Base-by-base conservation (phyloP, 306 rosid genomes). In the Vigna radiata region DNA sequence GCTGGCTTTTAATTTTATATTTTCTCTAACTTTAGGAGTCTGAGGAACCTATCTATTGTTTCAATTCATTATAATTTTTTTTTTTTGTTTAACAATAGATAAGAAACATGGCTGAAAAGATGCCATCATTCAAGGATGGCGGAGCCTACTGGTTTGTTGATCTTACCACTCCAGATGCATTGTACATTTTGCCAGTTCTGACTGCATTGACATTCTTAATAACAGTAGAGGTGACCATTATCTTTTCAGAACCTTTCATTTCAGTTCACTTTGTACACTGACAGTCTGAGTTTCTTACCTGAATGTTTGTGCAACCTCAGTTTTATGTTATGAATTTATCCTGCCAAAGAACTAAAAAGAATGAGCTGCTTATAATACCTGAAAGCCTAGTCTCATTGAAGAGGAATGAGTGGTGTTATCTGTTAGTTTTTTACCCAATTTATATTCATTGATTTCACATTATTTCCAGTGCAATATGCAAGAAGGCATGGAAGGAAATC, bases 401-500 rank as follows among this genome's bases (percentile, higher is more conserved):
- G 59, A 18, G 66, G 49, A 2, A 37, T 65, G 59, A 67, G 55
- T 52, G 63, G 13, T 43, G 66, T 66, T 58, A 44, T 33, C 61
- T 59, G 31, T 39, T 77, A 25, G 58, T 12, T 61, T 70, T 36
- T 10, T 7, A 67, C 52, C 66, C 27, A 63, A 43, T 48, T 17
- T 53, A 50, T 23, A 53, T 14, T 43, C 41, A 54, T 21, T 46
- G 53, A 63, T 78, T 60, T 72, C 9, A 6, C n/a, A 15, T 55
- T 81, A 68, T 75, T 84, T 75, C 70, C 83, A 95, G 98, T 82
- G 71, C 84, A 87, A 92, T 81, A 72, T 88, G 91, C 98, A 87
- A 88, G 96, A 92, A 82, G 98, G 97, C 16, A 19, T 90, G 93
- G 97, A 95, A 89, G 97, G 96, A 76, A 95, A 90, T 87, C 93